These are phyloP conservation scores for Wickerhamiella dianesei DNA, from an alignment of 805 yeast species.

Conservation along the genomic window DNA sequence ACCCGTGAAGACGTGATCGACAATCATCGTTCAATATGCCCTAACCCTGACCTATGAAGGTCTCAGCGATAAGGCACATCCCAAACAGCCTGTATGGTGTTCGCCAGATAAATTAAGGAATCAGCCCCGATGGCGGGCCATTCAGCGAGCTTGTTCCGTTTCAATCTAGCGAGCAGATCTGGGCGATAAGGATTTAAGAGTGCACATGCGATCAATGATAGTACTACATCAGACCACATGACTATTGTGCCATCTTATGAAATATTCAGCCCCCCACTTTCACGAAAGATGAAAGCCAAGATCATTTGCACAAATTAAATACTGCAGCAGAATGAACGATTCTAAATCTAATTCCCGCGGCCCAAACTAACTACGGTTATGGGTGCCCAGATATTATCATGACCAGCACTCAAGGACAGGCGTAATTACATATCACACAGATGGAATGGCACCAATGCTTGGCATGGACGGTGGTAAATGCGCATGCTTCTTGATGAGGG, in stretches of 20 bases:
- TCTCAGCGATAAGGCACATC: too few species aligned
- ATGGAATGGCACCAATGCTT: neutral
- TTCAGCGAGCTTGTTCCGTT: too few species aligned
- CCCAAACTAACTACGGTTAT: neutral
- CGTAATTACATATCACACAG: neutral
- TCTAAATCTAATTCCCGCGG: neutral
- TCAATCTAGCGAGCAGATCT: too few species aligned
- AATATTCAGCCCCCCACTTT: neutral
- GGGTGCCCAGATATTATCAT: neutral
- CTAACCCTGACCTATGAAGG: too few species aligned
- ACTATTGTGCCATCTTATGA: neutral
- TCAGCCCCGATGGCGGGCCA: too few species aligned
- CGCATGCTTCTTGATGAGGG: neutral
- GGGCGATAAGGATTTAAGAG: too few species aligned
- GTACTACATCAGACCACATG: neutral
- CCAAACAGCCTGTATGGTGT: too few species aligned
- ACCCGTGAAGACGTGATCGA: neutral
- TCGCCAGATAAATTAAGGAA: too few species aligned
- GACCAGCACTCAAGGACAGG: neutral
- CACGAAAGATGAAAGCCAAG: neutral
- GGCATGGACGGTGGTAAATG: neutral
- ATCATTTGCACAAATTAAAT: neutral
- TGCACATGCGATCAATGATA: neutral
- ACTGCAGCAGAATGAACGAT: neutral
- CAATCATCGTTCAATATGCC: neutral